Percentiles rank a stretch among this genome's conserved stretches.
phyloP scores from a whole-genome alignment of 495 filamentous ascomycete species.

The Talaromyces adpressus region DNA sequence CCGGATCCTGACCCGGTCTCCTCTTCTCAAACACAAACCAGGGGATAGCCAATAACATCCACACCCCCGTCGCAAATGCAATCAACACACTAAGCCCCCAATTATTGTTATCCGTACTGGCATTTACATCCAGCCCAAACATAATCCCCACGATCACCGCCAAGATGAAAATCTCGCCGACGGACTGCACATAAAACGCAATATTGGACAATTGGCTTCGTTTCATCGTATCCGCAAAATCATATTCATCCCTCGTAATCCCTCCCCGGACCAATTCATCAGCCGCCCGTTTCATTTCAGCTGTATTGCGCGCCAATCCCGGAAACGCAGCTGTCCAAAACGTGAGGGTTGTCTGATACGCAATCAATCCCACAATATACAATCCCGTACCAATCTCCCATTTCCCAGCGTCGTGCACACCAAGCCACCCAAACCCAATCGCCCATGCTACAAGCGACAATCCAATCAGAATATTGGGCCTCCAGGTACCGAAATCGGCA shows the following conservation, averaged over 20 bases:
- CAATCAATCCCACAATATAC: slow-evolving; percentile 40
- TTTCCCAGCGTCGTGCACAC: slow-evolving; percentile 33
- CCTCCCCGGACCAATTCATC: slow-evolving; percentile 41
- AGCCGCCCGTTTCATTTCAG: slow-evolving; percentile 45
- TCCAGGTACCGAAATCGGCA: slow-evolving; percentile 44
- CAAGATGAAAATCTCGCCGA: slow-evolving; percentile 53
- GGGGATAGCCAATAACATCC: slow-evolving; percentile 42
- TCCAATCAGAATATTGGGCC: slow-evolving; percentile 25
- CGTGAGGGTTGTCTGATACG: slow-evolving; percentile 40
- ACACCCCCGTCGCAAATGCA: slow-evolving; percentile 55
- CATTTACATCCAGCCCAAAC: slow-evolving; percentile 53
- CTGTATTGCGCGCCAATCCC: slow-evolving; percentile 37
- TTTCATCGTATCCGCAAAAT: slow-evolving; percentile 55
- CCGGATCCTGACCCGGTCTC: slow-evolving; percentile 43
- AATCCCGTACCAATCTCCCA: slow-evolving; percentile 43
- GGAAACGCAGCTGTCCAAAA: slow-evolving; percentile 46
- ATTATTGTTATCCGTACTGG: slow-evolving; percentile 51
- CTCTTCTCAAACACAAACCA: slow-evolving; percentile 48
- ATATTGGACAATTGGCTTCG: slow-evolving; percentile 53
- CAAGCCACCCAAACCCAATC: slow-evolving; percentile 40
- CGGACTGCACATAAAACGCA: slow-evolving; percentile 55
- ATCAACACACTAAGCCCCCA: slow-evolving; percentile 59
- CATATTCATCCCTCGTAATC: slow-evolving; percentile 52
- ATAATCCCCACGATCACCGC: slow-evolving; percentile 57
- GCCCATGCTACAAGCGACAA: slow-evolving; percentile 43